A percentile compares a stretch with the other conserved stretches of the same genome.
phyloP scores from a whole-genome alignment of 257 asterid genomes.

The Craterostigma plantagineum region DNA sequence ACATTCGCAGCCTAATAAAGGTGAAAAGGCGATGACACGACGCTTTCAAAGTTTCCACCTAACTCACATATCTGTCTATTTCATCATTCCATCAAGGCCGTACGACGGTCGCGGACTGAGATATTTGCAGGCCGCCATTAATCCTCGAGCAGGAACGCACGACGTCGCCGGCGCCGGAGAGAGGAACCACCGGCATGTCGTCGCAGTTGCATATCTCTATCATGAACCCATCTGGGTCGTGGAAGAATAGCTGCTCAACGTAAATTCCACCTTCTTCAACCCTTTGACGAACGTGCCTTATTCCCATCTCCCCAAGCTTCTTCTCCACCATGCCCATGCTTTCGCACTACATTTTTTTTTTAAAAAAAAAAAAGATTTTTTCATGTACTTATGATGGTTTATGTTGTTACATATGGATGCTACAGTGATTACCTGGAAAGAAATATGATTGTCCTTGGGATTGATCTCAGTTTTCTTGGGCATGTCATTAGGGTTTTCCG shows the following conservation, averaged over 20 bases:
- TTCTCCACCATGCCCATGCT: constrained; percentile 84
- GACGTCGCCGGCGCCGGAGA: constrained; percentile 67
- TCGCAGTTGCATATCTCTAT: constrained; percentile 93
- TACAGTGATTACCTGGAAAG: constrained; percentile 91
- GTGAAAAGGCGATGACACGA: no score
- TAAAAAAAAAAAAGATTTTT: not conserved
- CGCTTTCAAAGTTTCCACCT: no score
- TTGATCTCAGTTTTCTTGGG: constrained; percentile 58
- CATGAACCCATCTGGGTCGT: constrained; percentile 96
- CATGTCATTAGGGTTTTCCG: constrained; percentile 54
- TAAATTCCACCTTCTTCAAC: constrained; percentile 85
- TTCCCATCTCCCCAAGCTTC: constrained; percentile 60
- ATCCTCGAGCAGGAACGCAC: constrained; percentile 58
- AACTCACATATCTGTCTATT: no score
- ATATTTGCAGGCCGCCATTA: constrained; percentile 34
- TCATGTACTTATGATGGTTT: not conserved
- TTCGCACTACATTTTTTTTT: constrained; percentile 51
- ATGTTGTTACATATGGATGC: not conserved
- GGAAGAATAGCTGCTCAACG: constrained; percentile 87
- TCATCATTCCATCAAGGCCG: not conserved
- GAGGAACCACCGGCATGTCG: constrained; percentile 52
- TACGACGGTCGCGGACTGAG: constrained; percentile 1
- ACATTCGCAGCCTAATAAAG: no score
- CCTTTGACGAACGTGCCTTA: constrained; percentile 42
- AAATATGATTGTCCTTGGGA: constrained; percentile 90